phyloP scores from a whole-genome alignment of 176 grass and related monocot species.

The Triticum timopheevii region DNA sequence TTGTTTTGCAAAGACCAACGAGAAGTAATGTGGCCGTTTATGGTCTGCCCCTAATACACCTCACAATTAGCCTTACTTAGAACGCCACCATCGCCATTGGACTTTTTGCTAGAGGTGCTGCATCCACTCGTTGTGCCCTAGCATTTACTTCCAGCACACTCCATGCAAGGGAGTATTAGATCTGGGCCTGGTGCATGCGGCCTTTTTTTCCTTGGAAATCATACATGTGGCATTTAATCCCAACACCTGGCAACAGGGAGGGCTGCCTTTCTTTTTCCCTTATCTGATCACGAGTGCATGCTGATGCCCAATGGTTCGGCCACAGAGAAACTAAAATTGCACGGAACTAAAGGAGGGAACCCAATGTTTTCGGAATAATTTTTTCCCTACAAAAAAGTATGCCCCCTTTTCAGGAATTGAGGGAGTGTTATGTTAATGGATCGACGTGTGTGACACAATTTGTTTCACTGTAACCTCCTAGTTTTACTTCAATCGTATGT shows the following conservation, averaged over 20 bases:
- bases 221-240: background rate
- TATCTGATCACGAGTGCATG: background rate
- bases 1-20: no score
- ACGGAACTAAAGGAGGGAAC: background rate
- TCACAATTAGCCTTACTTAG: no score
- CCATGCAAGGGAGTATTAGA: background rate
- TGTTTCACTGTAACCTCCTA: slow-evolving; percentile 2
- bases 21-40: no score
- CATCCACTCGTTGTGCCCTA: background rate
- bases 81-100: background rate
- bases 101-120: background rate
- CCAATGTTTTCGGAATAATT: background rate
- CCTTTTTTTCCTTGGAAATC: background rate
- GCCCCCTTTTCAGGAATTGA: no score
- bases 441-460: background rate
- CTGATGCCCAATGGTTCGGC: background rate
- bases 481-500: background rate
- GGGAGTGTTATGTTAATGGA: background rate
- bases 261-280: background rate
- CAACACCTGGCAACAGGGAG: background rate
- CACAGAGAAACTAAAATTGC: background rate
- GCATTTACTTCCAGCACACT: background rate
- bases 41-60: no score
- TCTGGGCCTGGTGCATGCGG: background rate
- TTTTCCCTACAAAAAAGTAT: background rate